phyloP scores from a whole-genome alignment of 2,329 filamentous ascomycete genomes.

The Elsinoe necatrix region DNA sequence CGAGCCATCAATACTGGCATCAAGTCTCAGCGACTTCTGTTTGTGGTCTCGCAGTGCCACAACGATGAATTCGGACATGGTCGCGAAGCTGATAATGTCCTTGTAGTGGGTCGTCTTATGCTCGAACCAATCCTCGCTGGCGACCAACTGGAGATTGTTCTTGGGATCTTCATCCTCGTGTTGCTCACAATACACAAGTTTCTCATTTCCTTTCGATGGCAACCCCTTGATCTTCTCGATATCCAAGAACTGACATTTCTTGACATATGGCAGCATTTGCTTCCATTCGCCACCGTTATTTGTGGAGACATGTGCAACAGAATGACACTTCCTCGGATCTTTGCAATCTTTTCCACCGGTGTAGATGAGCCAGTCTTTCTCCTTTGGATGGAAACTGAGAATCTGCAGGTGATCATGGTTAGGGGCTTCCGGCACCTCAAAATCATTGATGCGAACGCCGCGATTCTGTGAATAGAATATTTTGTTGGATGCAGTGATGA shows the following conservation, averaged over 20 bases:
- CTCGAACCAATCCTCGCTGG: slow-evolving; percentile 72
- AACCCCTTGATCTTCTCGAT: slow-evolving; percentile 38
- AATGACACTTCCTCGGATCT: slow-evolving; percentile 53
- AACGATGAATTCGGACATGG: slow-evolving; percentile 94
- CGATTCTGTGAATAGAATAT: slow-evolving; percentile 78
- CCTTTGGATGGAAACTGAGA: slow-evolving; percentile 71
- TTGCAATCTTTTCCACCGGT: slow-evolving; percentile 64
- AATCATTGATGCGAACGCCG: slow-evolving; percentile 63
- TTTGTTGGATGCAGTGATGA: slow-evolving; percentile 60
- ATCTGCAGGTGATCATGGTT: slow-evolving; percentile 46
- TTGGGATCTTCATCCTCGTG: slow-evolving; percentile 52
- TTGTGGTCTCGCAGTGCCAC: slow-evolving; percentile 65
- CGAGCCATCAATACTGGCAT: slow-evolving; percentile 76
- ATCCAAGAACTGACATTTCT: slow-evolving; percentile 82
- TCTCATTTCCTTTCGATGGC: slow-evolving; percentile 43
- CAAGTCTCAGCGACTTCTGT: slow-evolving; percentile 61
- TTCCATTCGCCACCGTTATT: slow-evolving; percentile 75
- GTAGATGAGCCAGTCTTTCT: slow-evolving; percentile 90
- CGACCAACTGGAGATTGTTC: slow-evolving; percentile 59
- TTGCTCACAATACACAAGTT: slow-evolving; percentile 58
- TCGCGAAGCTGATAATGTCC: slow-evolving; percentile 77
- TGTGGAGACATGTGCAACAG: slow-evolving; percentile 64
- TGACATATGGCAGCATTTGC: slow-evolving; percentile 62
- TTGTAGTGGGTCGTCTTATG: slow-evolving; percentile 54
- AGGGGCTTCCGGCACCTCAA: slow-evolving; percentile 59